phyloP scores from a whole-genome alignment of 495 filamentous ascomycete species.

The Annulohypoxylon nitens region DNA sequence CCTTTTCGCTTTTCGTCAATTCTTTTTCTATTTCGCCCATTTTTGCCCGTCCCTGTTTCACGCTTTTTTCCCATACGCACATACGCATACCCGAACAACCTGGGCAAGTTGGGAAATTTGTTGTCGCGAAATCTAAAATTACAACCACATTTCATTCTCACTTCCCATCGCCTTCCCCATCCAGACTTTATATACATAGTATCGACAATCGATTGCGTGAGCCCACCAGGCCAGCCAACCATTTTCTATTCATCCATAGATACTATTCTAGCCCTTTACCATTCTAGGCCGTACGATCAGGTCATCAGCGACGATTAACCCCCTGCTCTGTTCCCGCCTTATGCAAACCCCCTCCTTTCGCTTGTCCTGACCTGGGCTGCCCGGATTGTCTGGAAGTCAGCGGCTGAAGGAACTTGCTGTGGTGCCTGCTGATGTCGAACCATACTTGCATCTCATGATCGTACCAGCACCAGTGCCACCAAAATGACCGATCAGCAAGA shows the following conservation, averaged over 20 bases:
- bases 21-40: conserved; percentile 26
- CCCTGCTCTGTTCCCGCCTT: conserved; percentile 42
- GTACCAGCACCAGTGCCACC: conserved; percentile 48
- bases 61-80: background rate
- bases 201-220: conserved; percentile 35
- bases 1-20: conserved; percentile 42
- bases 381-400: conserved; percentile 23
- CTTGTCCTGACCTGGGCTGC: conserved; percentile 39
- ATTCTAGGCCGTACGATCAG: conserved; percentile 46
- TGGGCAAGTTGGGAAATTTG: conserved; percentile 17
- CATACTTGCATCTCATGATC: conserved; percentile 54
- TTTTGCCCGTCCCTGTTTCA: conserved; percentile 21
- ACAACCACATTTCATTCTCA: conserved; percentile 8
- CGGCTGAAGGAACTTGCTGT: conserved; percentile 42
- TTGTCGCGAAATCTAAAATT: conserved; percentile 7
- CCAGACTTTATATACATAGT: conserved; percentile 33
- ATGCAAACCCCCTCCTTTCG: conserved; percentile 49
- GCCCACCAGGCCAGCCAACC: conserved; percentile 30
- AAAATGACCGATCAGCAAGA: conserved; percentile 51
- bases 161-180: conserved; percentile 31
- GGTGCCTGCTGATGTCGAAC: conserved; percentile 53
- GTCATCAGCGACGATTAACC: conserved; percentile 40
- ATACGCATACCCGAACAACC: conserved; percentile 21
- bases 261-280: conserved; percentile 45
- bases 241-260: conserved; percentile 42